Evolutionary conservation across 2,329 filamentous ascomycete species (phyloP), one percentile per base, ranked within the genome.

Genomic region (Epicoccum sorghinum): DNA sequence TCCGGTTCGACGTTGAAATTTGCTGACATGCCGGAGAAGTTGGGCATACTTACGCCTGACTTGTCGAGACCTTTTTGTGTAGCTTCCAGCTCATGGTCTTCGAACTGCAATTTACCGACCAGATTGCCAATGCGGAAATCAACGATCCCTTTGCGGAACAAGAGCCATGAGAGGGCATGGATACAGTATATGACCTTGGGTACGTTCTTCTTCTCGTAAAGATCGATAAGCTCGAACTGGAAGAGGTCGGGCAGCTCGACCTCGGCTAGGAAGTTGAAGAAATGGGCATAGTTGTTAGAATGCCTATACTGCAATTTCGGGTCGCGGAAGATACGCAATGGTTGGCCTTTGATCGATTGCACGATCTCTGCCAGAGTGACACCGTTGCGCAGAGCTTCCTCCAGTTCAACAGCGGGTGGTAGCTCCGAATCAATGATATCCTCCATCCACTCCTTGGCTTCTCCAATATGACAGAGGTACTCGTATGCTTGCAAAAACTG

Each of bases 181-280:
- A 99, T 95, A 72, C 95, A 99, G 78, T 99, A 96, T 58, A 99
- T 99, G 71, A 98, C 96, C 75, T 98, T 99, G 4, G 95, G 95
- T 1, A 98, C 96, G 68, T 99, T 99, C 78, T 99, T 99, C 81
- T 98, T 99, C 77, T 99, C 96, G 79, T 99, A 99, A 10, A 99
- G 79, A 75, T 99, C 95, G 60, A 98, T 96, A 40, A 98, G 82
- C 74, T 99, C 95, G 74, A 99, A 99, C 52, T 93, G 87, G 75
- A 99, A 99, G 14, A 99, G 83, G 66, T 99, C 96, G 1, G 95
- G 95, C 3, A 99, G 80, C 68, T 96, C 90, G 7, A 97, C 87
- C 57, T 97, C 91, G 60, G 93, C 90, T 1, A 99, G 83, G 62
- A 96, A 96, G 53, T 90, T 87, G 78, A 98, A 98, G 79, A 99